Base-by-base conservation (phyloP, 2,329 filamentous ascomycete species). In the Amesomyces nigricolor region DNA sequence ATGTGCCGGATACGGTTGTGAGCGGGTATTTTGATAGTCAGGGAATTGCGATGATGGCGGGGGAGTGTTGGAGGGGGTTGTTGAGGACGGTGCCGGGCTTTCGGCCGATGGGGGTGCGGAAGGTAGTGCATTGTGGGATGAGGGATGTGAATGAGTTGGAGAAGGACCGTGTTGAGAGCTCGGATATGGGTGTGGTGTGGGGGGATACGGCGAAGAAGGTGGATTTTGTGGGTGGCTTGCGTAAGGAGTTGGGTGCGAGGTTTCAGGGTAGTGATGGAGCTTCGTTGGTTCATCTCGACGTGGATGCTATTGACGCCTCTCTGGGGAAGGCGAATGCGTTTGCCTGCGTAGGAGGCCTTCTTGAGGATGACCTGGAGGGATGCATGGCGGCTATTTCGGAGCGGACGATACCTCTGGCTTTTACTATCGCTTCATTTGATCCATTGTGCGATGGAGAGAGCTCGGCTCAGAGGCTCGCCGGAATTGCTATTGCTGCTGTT, bases 21-120 rank as follows among this genome's bases (percentile, higher is more conserved):
- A 71, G 68, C 48, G 71, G 70, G 1, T 72, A 72, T 39, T 63
- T 73, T 5, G 71, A 72, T 52, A 67, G 66, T 0, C 71, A 71
- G 67, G 69, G 63, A 0, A 55, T 70, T 4, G 68, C 69, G 2
- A 72, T 72, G 70, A 54, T 72, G 43, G 65, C 66, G 2, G 70
- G 71, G 2, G 47, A 58, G 37, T 66, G 62, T 32, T 69, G 63
- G 62, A 65, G 62, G 26, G 51, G 38, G 14, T 43, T 63, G 47
- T n/a, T 61, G 47, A 37, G 14, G 0, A 60, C 61, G 0, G 51
- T 70, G 2, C 65, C 63, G 1, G 63, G 63, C 0, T 65, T 63
- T 6, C 43, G 55, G n/a, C 57, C 66, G 3, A 48, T 62, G 11
- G 45, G 63, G 11, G 29, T 42, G 17, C 47, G 44, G 16, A 39